These are phyloP conservation scores for Scenedesmus sp. DNA, from an alignment of 163 green algal species.

Conservation along the genomic window DNA sequence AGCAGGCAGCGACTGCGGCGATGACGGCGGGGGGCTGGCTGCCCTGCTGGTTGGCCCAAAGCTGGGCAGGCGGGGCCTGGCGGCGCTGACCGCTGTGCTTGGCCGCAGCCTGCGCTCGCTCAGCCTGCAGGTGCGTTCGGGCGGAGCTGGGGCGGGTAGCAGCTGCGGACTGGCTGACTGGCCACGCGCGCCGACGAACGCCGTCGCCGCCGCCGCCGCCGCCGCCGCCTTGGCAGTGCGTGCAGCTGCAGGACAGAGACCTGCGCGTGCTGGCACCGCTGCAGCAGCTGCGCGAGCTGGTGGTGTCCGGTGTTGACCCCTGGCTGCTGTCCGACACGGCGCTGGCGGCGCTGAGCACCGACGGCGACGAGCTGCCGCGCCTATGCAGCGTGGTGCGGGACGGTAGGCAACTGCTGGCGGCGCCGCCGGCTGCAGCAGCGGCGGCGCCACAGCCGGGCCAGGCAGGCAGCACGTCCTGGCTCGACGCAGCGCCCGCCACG, in stretches of 20 bases:
- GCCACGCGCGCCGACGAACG: neutral
- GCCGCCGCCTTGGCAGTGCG: neutral
- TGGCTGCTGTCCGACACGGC: constrained; percentile 31
- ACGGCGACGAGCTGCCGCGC: no score
- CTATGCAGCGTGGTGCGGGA: no score
- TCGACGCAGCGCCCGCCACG: no score
- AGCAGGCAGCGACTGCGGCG: neutral
- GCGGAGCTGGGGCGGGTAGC: neutral
- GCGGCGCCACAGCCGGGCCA: neutral
- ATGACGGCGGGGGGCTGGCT: neutral
- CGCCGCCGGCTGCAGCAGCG: constrained; percentile 1
- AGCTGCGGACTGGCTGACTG: neutral
- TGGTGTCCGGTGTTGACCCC: neutral
- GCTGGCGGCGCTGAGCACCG: neutral
- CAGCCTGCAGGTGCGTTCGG: constrained; percentile 6
- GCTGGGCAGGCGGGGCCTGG: constrained; percentile 8
- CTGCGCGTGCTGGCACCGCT: neutral
- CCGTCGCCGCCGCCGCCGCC: neutral
- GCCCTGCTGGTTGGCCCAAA: neutral
- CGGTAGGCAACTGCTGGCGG: neutral
- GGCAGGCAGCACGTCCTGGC: no score
- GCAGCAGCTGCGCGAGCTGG: constrained; percentile 20
- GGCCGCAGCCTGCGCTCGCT: constrained; percentile 7
- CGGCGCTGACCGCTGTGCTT: neutral
- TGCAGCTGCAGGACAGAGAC: neutral